Conservation (phyloP, 306 rosid species). For the Hippophae rhamnoides region DNA sequence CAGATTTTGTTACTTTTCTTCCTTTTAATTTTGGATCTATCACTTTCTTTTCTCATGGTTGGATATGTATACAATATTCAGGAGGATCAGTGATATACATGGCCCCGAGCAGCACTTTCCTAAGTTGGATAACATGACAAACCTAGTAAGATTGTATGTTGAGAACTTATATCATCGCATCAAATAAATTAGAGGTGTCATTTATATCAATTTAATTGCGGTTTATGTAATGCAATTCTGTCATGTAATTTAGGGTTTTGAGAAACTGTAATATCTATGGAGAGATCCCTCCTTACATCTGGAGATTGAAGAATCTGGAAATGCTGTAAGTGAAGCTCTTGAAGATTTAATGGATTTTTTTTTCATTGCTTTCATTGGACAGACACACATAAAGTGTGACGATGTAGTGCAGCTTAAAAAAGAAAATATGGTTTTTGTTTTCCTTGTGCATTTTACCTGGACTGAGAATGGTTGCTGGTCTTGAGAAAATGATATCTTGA, state of each 20-base stretch:
- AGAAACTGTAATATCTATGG: slow-evolving; percentile 80
- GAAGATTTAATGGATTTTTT: not conserved
- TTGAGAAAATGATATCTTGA: not conserved
- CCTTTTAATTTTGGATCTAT: not conserved
- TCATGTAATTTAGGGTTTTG: slow-evolving; percentile 44
- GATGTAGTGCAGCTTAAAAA: not conserved
- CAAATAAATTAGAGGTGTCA: slow-evolving; percentile 3
- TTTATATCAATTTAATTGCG: slow-evolving; percentile 9
- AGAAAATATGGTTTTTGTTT: not conserved
- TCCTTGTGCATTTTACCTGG: no score
- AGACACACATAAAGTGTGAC: not conserved
- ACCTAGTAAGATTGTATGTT: slow-evolving; percentile 52
- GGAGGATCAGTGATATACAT: slow-evolving; percentile 66
- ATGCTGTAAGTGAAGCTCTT: slow-evolving; percentile 52
- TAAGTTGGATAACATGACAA: slow-evolving; percentile 29
- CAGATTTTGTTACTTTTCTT: slow-evolving; percentile 3
- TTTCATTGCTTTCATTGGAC: not conserved
- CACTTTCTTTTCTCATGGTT: slow-evolving; percentile 1
- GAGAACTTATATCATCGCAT: not conserved
- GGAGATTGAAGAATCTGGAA: slow-evolving; percentile 35
- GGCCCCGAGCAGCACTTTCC: slow-evolving; percentile 73
- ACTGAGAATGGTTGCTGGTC: no score
- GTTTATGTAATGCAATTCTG: slow-evolving; percentile 25
- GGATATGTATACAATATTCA: slow-evolving; percentile 10
- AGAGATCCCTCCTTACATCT: slow-evolving; percentile 56